These are phyloP conservation scores for Leishmania martiniquensis DNA, from an alignment of 208 protist genomes.

Conservation along the genomic window DNA sequence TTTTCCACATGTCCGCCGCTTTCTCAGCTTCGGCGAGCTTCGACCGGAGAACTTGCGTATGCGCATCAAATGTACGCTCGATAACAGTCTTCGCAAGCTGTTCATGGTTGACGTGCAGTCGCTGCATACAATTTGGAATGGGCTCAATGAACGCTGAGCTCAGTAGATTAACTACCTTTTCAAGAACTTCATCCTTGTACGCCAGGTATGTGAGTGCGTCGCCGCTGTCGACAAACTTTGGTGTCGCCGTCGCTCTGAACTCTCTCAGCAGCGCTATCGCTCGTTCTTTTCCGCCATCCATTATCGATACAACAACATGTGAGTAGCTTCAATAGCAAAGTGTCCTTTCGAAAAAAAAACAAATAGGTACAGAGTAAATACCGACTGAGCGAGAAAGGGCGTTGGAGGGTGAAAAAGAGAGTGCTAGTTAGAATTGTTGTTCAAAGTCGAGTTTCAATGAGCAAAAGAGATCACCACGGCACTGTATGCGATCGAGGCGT, in stretches of 20 bases:
- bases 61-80: slow-evolving; percentile 23
- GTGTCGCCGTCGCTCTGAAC: slow-evolving; percentile 7
- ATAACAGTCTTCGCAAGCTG: slow-evolving; percentile 22
- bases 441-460: not conserved
- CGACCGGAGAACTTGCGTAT: slow-evolving; percentile 20
- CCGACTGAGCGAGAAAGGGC: not conserved
- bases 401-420: not conserved
- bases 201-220: slow-evolving; percentile 29
- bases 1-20: slow-evolving; percentile 23
- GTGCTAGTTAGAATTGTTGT: not conserved
- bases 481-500: not conserved
- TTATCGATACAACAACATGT: not conserved
- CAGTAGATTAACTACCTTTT: slow-evolving; percentile 12
- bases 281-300: not conserved
- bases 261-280: slow-evolving; percentile 12
- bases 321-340: not conserved
- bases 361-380: not conserved
- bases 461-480: not conserved
- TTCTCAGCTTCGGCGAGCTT: slow-evolving; percentile 28
- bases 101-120: slow-evolving; percentile 21
- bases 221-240: slow-evolving; percentile 27
- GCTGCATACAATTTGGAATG: not conserved
- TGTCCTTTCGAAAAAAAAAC: not conserved
- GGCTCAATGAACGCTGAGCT: not conserved
- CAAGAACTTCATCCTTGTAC: slow-evolving; percentile 20